Percentiles rank a stretch among this genome's conserved stretches.
These are phyloP conservation scores for Graphium sp. DNA, from an alignment of 2,329 filamentous ascomycete species.

Conservation along the genomic window DNA sequence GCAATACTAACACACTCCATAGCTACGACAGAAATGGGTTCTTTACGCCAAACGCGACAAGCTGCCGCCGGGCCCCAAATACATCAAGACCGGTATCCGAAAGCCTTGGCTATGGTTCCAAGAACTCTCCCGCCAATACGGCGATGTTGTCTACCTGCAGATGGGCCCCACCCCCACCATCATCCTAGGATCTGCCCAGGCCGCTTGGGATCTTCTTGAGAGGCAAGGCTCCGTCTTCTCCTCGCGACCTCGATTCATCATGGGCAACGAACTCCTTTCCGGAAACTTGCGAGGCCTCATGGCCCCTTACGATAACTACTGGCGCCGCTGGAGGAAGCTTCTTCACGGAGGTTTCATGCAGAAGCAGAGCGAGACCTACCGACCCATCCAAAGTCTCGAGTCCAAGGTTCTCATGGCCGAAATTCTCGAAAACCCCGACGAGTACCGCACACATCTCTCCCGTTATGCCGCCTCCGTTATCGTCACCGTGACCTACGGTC, in stretches of 20 bases:
- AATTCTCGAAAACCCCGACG: conserved; percentile 12
- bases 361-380: conserved; percentile 22
- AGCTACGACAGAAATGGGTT: conserved; percentile 20
- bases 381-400: conserved; percentile 21
- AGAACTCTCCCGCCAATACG: conserved; percentile 17
- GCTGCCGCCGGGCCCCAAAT: conserved; percentile 19
- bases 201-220: conserved; percentile 25
- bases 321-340: conserved; percentile 23
- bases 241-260: conserved; percentile 25
- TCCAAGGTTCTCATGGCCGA: conserved; percentile 20
- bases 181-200: conserved; percentile 21
- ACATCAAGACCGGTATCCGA: conserved; percentile 16
- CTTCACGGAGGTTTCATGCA: conserved; percentile 25
- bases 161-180: conserved; percentile 23
- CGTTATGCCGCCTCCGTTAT: conserved; percentile 20
- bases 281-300: conserved; percentile 23
- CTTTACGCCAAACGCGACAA: conserved; percentile 18
- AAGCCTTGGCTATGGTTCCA: conserved; percentile 26
- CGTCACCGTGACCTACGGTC: conserved; percentile 22
- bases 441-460: conserved; percentile 13
- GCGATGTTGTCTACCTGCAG: conserved; percentile 23
- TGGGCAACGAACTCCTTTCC: conserved; percentile 23
- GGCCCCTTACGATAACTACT: conserved; percentile 22
- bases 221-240: conserved; percentile 23
- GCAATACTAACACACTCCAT: background rate